Evolutionary conservation across 2,329 filamentous ascomycete species (phyloP), one percentile per base, ranked within the genome.

Genomic region (Beauveria brongniartii): DNA sequence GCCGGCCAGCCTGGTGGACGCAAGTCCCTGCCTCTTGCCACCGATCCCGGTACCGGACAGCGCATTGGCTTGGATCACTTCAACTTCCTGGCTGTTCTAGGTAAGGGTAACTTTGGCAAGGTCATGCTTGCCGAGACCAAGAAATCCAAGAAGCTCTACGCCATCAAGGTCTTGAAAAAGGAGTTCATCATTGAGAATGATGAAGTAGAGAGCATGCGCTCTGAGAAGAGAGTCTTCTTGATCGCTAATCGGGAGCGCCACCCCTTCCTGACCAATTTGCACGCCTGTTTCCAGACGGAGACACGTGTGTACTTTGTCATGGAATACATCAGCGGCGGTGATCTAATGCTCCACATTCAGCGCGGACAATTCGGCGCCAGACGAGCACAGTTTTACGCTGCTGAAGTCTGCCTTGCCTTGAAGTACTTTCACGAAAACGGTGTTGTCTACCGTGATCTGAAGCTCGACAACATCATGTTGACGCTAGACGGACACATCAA

Each of bases 381-480:
- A 77, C 86, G 94, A 67, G 93, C 94, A 65, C 94, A 99, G 89
- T 99, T 99, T 74, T 99, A 99, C 71, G 95, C 94, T 53, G 92
- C 93, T 14, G 94, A 99, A 74, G 95, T 99, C 59, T 97, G 94
- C 79, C 77, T 99, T 71, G 94, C 94, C 18, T 80, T 99, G 69
- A 99, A 99, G 75, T 99, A 99, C 75, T 97, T 99, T 82, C 94
- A 99, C 71, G 94, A 99, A 75, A 97, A 99, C 73, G 94, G 94
- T 60, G 94, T 99, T 70, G 97, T 99, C 68, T 99, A 99, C 76
- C 90, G 94, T 77, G 94, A 99, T 78, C 77, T 99, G 71, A 99
- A 99, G 79, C 89, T 91, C 8, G 85, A 88, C 75, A 88, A 99
- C 73, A 99, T 99, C 71, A 82, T 99, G 52, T 80, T 99, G 69